Conservation (phyloP, 306 rosid genomes). For the Benincasa hispida region DNA sequence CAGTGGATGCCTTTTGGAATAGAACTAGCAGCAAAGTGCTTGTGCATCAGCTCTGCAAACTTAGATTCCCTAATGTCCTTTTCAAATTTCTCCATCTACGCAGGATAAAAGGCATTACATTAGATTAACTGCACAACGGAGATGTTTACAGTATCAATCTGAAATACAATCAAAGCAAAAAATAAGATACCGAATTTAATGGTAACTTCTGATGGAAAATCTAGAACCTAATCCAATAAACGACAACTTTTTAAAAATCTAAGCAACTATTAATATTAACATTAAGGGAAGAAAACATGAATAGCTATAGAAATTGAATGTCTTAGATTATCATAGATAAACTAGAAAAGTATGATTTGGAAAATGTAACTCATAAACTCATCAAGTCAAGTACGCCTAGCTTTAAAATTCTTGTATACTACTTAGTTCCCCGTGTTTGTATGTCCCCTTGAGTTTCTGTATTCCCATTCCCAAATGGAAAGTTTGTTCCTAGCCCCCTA, state of each 20-base stretch:
- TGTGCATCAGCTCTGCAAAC: conserved; percentile 84
- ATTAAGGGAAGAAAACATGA: not conserved
- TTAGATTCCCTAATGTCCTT: conserved; percentile 68
- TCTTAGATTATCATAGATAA: not conserved
- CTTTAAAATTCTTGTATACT: not conserved
- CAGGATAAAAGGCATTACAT: not conserved
- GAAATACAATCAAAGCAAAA: not conserved
- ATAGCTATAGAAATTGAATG: not conserved
- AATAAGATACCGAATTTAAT: not conserved
- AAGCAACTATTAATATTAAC: not conserved
- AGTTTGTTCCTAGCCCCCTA: not conserved
- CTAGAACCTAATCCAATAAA: not conserved
- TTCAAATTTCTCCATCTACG: conserved; percentile 93
- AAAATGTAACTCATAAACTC: not conserved
- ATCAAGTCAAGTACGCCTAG: not conserved
- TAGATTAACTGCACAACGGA: not conserved
- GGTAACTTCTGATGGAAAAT: not conserved
- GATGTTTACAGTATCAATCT: not conserved
- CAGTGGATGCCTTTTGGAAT: conserved; percentile 94
- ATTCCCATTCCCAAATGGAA: not conserved
- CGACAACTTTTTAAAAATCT: not conserved
- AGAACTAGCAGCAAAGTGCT: conserved; percentile 94
- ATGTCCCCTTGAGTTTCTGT: not conserved
- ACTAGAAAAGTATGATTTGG: not conserved
- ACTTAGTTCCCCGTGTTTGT: not conserved